Percentiles rank a stretch among this genome's conserved stretches.
Conservation (phyloP, 768 basidiomycete genomes). For the Tremella mesenterica region DNA sequence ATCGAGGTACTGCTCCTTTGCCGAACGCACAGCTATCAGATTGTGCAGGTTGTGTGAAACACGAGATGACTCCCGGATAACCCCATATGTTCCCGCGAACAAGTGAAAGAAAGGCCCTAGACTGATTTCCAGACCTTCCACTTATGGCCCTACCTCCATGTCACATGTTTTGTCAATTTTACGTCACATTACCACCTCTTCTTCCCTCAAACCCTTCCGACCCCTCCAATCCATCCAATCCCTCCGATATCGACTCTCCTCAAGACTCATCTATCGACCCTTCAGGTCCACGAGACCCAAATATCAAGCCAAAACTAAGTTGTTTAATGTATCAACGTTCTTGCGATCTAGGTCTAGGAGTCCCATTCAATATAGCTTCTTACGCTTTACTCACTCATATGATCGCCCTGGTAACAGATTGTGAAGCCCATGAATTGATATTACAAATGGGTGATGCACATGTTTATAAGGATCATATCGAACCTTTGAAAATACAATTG, state of each 20-base stretch:
- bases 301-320: conserved; percentile 61
- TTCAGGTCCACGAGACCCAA: conserved; percentile 41
- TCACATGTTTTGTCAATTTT: conserved; percentile 99
- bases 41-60: no score
- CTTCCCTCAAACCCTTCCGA: conserved; percentile 46
- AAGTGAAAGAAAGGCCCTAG: neutral
- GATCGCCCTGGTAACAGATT: conserved; percentile 85
- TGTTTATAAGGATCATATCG: conserved; percentile 85
- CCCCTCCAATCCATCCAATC: conserved; percentile 21
- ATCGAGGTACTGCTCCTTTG: no score
- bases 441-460: conserved; percentile 97
- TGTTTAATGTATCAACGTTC: conserved; percentile 98
- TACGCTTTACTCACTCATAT: conserved; percentile 96
- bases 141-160: conserved; percentile 96
- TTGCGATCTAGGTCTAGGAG: conserved; percentile 90
- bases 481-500: conserved; percentile 74
- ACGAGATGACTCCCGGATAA: no score
- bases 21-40: no score
- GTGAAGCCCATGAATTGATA: conserved; percentile 77
- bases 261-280: no score
- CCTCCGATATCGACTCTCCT: no score
- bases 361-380: conserved; percentile 98
- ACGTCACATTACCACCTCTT: conserved; percentile 91
- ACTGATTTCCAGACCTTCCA: conserved; percentile 59
- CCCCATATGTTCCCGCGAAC: neutral